phyloP scores from a whole-genome alignment of 495 filamentous ascomycete species.

The Zalerion maritima region DNA sequence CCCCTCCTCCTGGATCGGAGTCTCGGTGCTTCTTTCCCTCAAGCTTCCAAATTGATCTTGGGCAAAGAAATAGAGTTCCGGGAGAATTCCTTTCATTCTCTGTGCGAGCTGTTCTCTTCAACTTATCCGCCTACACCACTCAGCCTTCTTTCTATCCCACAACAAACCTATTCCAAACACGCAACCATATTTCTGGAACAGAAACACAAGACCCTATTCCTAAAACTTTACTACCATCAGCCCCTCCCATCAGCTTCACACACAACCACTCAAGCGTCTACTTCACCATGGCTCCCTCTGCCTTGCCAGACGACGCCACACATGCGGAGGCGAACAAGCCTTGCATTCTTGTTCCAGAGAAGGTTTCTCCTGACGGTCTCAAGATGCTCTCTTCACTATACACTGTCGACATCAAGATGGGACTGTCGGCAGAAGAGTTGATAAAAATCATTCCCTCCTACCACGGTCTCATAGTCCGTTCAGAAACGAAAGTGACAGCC shows the following conservation, averaged over 20 bases:
- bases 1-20: too few species aligned
- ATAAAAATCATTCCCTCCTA: conserved; percentile 43
- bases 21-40: too few species aligned
- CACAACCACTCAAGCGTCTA: not conserved
- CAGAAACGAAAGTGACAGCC: conserved; percentile 56
- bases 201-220: too few species aligned
- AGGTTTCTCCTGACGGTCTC: conserved; percentile 58
- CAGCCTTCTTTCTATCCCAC: too few species aligned
- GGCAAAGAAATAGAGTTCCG: too few species aligned
- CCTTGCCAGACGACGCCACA: conserved; percentile 7
- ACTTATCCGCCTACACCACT: too few species aligned
- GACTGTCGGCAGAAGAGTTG: conserved; percentile 40
- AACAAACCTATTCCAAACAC: too few species aligned
- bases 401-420: conserved; percentile 42
- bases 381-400: conserved; percentile 39
- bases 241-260: not conserved
- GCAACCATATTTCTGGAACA: too few species aligned
- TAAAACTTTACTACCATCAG: too few species aligned
- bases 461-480: conserved; percentile 55
- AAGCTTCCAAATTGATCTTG: too few species aligned
- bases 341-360: conserved; percentile 55
- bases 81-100: too few species aligned
- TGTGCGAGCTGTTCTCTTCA: too few species aligned
- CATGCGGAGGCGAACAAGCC: conserved; percentile 15
- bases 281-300: conserved; percentile 22